Conservation (phyloP, 345 rosid species). For the Clausena lansium region DNA sequence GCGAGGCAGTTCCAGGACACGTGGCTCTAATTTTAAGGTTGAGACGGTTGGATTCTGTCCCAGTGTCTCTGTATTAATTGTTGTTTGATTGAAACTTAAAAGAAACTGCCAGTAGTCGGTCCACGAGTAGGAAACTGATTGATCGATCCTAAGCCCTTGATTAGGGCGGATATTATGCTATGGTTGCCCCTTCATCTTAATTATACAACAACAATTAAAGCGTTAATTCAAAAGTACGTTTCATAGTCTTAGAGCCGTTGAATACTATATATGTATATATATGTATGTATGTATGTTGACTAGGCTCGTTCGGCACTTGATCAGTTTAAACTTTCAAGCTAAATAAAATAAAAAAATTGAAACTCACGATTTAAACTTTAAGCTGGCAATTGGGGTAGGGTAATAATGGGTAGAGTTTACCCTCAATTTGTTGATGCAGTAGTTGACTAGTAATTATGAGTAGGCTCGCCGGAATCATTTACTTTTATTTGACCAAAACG, state of each 20-base stretch:
- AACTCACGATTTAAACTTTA: too few relatives aligned
- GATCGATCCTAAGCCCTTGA: neutral
- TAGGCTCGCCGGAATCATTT: neutral
- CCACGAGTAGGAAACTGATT: neutral
- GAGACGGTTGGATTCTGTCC: too few relatives aligned
- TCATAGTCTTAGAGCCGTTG: too few relatives aligned
- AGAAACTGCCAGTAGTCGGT: neutral
- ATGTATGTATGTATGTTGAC: too few relatives aligned
- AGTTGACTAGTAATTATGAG: neutral
- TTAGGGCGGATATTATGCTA: neutral
- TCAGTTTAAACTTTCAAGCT: too few relatives aligned
- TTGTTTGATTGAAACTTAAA: neutral
- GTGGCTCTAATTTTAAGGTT: neutral
- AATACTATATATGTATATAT: too few relatives aligned
- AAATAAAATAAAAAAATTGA: too few relatives aligned
- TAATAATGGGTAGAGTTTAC: neutral
- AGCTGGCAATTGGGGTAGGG: neutral
- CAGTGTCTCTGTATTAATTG: neutral
- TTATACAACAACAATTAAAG: too few relatives aligned
- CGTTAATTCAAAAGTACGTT: too few relatives aligned
- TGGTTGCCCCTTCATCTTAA: too few relatives aligned
- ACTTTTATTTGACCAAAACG: neutral
- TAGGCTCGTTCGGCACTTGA: too few relatives aligned
- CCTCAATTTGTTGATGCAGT: neutral
- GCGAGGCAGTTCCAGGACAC: slow-evolving; percentile 1